Evolutionary conservation across 2,329 filamentous ascomycete genomes (phyloP).

Genomic region (Phialophora expanda): DNA sequence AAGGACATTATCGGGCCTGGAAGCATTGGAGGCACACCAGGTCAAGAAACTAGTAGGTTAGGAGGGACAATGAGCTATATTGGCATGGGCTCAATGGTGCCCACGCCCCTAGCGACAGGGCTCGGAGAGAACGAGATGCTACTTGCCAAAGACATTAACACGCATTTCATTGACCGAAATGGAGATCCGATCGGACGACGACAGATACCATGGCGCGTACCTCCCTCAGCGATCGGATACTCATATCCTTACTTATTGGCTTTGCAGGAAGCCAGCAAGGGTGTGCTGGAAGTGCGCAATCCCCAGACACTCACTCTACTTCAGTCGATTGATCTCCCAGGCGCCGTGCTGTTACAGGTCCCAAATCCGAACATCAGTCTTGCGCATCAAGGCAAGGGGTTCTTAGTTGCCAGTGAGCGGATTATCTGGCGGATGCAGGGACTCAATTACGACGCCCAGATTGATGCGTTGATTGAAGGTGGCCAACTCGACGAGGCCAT

Average conservation of each 20-base stretch:
- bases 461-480: conserved; percentile 77
- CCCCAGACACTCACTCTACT: conserved; percentile 88
- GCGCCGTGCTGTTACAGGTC: conserved; percentile 84
- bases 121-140: conserved; percentile 83
- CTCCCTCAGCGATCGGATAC: conserved; percentile 90
- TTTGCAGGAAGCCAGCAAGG: conserved; percentile 80
- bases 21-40: conserved; percentile 68
- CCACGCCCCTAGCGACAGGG: conserved; percentile 83
- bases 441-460: conserved; percentile 86
- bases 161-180: conserved; percentile 83
- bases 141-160: conserved; percentile 97
- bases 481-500: conserved; percentile 87
- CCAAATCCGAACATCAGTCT: conserved; percentile 90
- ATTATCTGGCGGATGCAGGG: conserved; percentile 96
- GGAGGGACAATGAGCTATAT: conserved; percentile 96
- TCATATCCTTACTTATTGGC: conserved; percentile 95
- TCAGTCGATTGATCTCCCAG: conserved; percentile 81
- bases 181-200: conserved; percentile 81
- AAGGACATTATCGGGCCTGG: conserved; percentile 81
- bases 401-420: conserved; percentile 88
- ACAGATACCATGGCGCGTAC: conserved; percentile 88
- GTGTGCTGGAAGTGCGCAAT: conserved; percentile 86
- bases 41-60: conserved; percentile 73
- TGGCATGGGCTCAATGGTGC: conserved; percentile 88
- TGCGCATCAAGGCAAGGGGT: conserved; percentile 95